A percentile compares a stretch with the other conserved stretches of the same genome.
These are phyloP conservation scores for Paecilomyces fulvus DNA, from an alignment of 2,329 filamentous ascomycete genomes.

Conservation along the genomic window DNA sequence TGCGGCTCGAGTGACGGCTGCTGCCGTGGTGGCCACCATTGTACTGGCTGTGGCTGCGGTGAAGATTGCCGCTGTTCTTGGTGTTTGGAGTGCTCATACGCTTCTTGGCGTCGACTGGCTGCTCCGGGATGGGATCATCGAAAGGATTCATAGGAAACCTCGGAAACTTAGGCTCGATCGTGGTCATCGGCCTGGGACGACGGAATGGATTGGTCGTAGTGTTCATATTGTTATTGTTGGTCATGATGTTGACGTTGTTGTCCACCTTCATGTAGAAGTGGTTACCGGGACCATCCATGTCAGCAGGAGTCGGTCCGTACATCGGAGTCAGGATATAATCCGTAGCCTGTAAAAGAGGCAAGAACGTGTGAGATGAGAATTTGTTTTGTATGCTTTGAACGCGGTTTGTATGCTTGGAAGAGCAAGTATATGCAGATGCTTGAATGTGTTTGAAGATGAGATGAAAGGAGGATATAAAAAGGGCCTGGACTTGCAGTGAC, in stretches of 20 bases:
- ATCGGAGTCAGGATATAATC: conserved; percentile 63
- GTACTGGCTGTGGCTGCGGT: conserved; percentile 17
- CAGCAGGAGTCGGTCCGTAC: conserved; percentile 57
- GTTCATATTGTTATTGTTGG: background rate
- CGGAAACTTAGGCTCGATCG: conserved; percentile 3
- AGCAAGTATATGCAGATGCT: conserved; percentile 1
- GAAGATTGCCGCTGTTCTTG: background rate
- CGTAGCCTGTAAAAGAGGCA: conserved; percentile 44
- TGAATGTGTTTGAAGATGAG: background rate
- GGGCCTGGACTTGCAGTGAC: conserved; percentile 3
- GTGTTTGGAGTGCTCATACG: background rate
- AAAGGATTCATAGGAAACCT: background rate
- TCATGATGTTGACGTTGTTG: background rate
- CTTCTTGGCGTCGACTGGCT: conserved; percentile 20
- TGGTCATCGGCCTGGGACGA: conserved; percentile 1
- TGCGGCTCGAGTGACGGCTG: conserved; percentile 52
- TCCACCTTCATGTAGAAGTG: conserved; percentile 43
- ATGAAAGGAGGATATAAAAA: background rate
- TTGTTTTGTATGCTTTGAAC: background rate
- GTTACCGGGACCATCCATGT: conserved; percentile 57
- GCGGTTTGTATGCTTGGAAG: background rate
- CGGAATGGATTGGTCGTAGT: conserved; percentile 7
- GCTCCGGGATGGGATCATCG: conserved; percentile 1
- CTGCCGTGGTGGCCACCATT: background rate
- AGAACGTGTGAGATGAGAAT: conserved; percentile 1